Evolutionary conservation across 1,284 basidiomycete genomes (phyloP).

Genomic region (Puccinia polysora): DNA sequence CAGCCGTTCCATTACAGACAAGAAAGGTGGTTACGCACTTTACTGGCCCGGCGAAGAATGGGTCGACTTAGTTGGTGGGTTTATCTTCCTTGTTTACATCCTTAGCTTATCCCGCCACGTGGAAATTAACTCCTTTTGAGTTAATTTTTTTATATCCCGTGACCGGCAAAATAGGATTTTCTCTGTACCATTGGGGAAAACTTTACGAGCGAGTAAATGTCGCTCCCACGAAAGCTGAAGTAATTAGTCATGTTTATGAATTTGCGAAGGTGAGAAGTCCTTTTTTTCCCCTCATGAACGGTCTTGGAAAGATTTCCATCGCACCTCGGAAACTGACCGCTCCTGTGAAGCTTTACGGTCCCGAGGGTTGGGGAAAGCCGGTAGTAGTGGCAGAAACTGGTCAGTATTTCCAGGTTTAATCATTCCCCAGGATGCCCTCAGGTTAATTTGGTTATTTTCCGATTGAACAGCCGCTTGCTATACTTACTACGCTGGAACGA

Average conservation of each 20-base stretch:
- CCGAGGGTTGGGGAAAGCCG: constrained; percentile 11
- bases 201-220: not conserved
- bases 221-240: not conserved
- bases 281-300: not conserved
- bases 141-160: not conserved
- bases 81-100: not conserved
- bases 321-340: not conserved
- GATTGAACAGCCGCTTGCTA: constrained; percentile 16
- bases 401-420: not conserved
- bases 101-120: not conserved
- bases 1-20: not conserved
- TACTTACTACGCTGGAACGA: constrained; percentile 7
- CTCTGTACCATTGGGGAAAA: constrained; percentile 36
- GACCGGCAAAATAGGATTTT: constrained; percentile 3
- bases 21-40: constrained; percentile 10
- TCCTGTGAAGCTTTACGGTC: constrained; percentile 18
- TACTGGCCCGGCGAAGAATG: not conserved
- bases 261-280: constrained; percentile 11
- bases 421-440: too few species aligned
- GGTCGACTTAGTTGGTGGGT: constrained; percentile 16
- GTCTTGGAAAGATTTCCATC: not conserved
- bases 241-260: constrained; percentile 3
- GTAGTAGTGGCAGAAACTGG: constrained; percentile 28
- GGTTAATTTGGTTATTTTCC: not conserved
- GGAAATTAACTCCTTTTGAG: not conserved